phyloP scores from a whole-genome alignment of 306 rosid genomes.

The Chamaecrista fasciculata region DNA sequence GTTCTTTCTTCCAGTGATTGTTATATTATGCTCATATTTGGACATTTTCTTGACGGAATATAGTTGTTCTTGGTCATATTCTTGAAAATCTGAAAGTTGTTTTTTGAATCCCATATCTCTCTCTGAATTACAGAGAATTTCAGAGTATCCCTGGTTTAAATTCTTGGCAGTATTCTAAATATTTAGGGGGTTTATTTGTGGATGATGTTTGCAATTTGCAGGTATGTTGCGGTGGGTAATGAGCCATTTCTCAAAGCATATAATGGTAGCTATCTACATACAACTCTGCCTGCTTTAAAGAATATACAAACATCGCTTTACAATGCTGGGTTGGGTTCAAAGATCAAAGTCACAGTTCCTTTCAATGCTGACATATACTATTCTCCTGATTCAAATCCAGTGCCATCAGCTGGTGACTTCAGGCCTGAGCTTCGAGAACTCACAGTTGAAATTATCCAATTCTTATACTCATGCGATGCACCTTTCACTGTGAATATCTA shows the following conservation, averaged over 20 bases:
- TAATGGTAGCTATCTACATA: conserved; percentile 59
- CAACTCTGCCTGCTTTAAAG: conserved; percentile 77
- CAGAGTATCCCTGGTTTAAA: too few relatives aligned
- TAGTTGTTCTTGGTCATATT: conserved; percentile 29
- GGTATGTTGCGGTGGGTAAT: conserved; percentile 94
- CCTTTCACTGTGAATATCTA: conserved; percentile 86
- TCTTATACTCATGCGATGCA: conserved; percentile 55
- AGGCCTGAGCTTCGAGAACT: conserved; percentile 64
- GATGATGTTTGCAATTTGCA: conserved; percentile 38
- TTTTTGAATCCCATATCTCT: too few relatives aligned
- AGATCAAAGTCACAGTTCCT: conserved; percentile 85
- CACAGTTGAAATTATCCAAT: conserved; percentile 57
- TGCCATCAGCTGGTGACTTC: conserved; percentile 91
- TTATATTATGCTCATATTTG: too few relatives aligned
- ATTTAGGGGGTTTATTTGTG: background rate
- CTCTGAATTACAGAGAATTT: too few relatives aligned
- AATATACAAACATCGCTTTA: conserved; percentile 74
- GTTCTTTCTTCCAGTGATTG: background rate
- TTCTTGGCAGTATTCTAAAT: conserved; percentile 8
- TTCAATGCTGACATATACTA: conserved; percentile 86
- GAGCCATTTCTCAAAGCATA: conserved; percentile 88
- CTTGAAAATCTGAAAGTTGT: too few relatives aligned
- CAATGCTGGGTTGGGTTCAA: conserved; percentile 54
- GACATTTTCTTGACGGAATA: background rate
- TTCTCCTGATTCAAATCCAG: conserved; percentile 77